phyloP scores from a whole-genome alignment of 2,329 filamentous ascomycete species.

The Penicillium psychrosexuale region DNA sequence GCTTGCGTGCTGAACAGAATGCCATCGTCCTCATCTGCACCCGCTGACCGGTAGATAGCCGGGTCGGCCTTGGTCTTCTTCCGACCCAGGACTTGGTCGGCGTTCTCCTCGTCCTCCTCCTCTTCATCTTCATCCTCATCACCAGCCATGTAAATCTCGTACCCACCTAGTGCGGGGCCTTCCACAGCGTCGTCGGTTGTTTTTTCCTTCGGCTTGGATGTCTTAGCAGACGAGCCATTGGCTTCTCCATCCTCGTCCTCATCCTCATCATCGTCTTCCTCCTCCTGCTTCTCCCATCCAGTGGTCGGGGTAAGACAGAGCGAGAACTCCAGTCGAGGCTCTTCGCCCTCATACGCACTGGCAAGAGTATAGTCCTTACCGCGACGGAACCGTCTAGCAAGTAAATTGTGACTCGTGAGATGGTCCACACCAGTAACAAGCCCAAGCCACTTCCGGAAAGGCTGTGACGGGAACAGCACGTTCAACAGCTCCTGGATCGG shows the following conservation, averaged over 20 bases:
- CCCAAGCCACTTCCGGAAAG: slow-evolving; percentile 87
- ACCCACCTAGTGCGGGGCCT: slow-evolving; percentile 47
- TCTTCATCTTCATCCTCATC: slow-evolving; percentile 67
- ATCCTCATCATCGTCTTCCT: slow-evolving; percentile 49
- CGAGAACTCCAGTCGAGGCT: slow-evolving; percentile 80
- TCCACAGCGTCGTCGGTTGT: slow-evolving; percentile 26
- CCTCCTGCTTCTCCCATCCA: slow-evolving; percentile 76
- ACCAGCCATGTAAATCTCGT: slow-evolving; percentile 84
- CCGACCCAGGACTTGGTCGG: slow-evolving; percentile 31
- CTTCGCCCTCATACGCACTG: slow-evolving; percentile 68
- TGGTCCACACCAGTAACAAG: slow-evolving; percentile 68
- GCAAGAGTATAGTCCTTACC: slow-evolving; percentile 91
- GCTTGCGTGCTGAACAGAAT: slow-evolving; percentile 67
- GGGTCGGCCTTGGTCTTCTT: slow-evolving; percentile 58
- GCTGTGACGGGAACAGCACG: slow-evolving; percentile 74
- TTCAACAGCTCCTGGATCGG: slow-evolving; percentile 76
- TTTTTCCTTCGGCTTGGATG: slow-evolving; percentile 37
- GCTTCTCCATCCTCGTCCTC: slow-evolving; percentile 36
- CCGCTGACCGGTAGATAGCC: slow-evolving; percentile 76
- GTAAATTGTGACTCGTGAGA: slow-evolving; percentile 68
- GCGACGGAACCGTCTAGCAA: slow-evolving; percentile 83
- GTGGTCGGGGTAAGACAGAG: slow-evolving; percentile 78
- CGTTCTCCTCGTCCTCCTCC: slow-evolving; percentile 39
- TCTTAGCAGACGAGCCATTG: slow-evolving; percentile 19
- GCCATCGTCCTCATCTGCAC: slow-evolving; percentile 67